A percentile compares a stretch with the other conserved stretches of the same genome.
Evolutionary conservation across 805 yeast species (phyloP).

Genomic region (Kuraishia hungarica): DNA sequence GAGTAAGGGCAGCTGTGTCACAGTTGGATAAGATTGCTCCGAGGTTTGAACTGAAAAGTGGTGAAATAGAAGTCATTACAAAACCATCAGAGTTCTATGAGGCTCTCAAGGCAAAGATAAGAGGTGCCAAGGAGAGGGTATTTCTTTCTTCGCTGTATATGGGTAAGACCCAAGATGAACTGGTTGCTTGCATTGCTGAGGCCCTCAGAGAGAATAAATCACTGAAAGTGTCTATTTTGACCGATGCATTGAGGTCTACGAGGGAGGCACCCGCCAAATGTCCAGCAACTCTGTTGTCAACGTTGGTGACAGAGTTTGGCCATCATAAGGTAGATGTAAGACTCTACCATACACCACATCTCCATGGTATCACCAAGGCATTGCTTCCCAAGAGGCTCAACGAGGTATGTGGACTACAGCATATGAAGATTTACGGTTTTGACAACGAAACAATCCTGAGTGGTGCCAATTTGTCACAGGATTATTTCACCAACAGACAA

Average conservation of each 20-base stretch:
- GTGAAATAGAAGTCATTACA: slow-evolving; percentile 51
- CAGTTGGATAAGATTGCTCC: slow-evolving; percentile 63
- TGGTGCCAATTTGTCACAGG: slow-evolving; percentile 88
- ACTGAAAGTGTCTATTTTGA: slow-evolving; percentile 61
- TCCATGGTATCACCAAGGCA: slow-evolving; percentile 54
- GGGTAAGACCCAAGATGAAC: slow-evolving; percentile 75
- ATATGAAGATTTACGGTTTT: slow-evolving; percentile 94
- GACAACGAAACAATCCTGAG: slow-evolving; percentile 82
- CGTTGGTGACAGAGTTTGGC: slow-evolving; percentile 57
- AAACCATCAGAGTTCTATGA: slow-evolving; percentile 70
- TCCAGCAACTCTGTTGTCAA: slow-evolving; percentile 67
- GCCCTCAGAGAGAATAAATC: slow-evolving; percentile 55
- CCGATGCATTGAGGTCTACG: slow-evolving; percentile 89
- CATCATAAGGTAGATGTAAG: slow-evolving; percentile 64
- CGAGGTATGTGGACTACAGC: slow-evolving; percentile 86
- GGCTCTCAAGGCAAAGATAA: slow-evolving; percentile 53
- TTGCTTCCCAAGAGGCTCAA: slow-evolving; percentile 77
- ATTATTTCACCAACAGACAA: slow-evolving; percentile 91
- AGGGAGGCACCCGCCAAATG: slow-evolving; percentile 79
- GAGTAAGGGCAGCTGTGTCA: slow-evolving; percentile 19
- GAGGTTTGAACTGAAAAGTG: slow-evolving; percentile 47
- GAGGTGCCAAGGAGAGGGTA: slow-evolving; percentile 51
- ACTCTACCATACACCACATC: slow-evolving; percentile 84
- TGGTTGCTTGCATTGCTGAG: slow-evolving; percentile 49
- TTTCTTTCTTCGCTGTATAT: slow-evolving; percentile 82